Percentiles rank a stretch among this genome's conserved stretches.
These are phyloP conservation scores for Hirsutella rhossiliensis DNA, from an alignment of 2,329 filamentous ascomycete genomes.

Conservation along the genomic window DNA sequence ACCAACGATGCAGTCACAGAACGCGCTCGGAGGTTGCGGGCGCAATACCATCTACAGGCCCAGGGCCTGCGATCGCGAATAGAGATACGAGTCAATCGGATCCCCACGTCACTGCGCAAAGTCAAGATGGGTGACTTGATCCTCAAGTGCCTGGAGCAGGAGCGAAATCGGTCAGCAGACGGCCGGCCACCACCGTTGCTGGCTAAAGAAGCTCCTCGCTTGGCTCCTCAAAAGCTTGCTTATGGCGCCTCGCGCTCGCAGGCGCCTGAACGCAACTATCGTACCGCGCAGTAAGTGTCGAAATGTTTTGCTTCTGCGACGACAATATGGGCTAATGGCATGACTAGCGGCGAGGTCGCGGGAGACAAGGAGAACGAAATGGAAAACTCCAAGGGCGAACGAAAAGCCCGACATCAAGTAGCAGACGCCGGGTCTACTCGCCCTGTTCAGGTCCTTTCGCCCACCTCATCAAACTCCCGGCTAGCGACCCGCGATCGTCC, in stretches of 20 bases:
- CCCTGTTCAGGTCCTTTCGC: conserved; percentile 59
- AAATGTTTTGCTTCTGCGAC: background rate
- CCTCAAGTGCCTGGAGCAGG: conserved; percentile 33
- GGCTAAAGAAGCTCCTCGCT: conserved; percentile 32
- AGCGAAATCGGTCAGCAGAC: conserved; percentile 24
- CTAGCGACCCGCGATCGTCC: conserved; percentile 36
- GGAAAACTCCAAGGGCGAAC: conserved; percentile 53
- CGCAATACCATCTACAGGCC: conserved; percentile 81
- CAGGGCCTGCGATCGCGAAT: conserved; percentile 76
- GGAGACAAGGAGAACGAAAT: conserved; percentile 70
- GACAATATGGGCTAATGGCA: conserved; percentile 4
- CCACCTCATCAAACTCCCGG: conserved; percentile 70
- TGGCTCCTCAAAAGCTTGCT: conserved; percentile 23
- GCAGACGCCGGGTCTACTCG: conserved; percentile 24
- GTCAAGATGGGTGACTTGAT: conserved; percentile 74
- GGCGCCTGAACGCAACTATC: conserved; percentile 21
- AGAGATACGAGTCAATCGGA: conserved; percentile 86
- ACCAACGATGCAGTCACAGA: conserved; percentile 55
- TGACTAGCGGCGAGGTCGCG: conserved; percentile 47
- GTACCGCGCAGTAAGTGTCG: conserved; percentile 37
- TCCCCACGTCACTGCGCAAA: conserved; percentile 68
- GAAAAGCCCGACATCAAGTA: conserved; percentile 37
- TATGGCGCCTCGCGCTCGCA: conserved; percentile 10
- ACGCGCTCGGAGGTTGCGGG: conserved; percentile 73
- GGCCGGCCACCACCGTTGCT: conserved; percentile 33